These are phyloP conservation scores for Pythium pectinolyticum DNA, from an alignment of 352 stramenopile species.

Conservation along the genomic window DNA sequence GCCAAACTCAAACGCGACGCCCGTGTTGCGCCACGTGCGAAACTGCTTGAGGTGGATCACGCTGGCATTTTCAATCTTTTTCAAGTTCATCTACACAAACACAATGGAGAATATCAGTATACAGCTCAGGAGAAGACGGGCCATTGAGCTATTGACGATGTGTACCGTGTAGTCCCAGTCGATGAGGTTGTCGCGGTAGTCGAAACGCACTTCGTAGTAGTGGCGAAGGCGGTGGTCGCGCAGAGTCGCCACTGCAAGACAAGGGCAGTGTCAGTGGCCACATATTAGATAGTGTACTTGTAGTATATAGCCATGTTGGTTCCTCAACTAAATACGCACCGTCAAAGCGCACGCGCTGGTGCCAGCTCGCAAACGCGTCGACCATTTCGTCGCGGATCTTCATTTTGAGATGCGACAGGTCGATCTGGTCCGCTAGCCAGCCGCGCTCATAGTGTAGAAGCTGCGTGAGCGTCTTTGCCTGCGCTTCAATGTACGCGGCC, in stretches of 20 bases:
- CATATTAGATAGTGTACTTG: too few species aligned
- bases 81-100: constrained; percentile 68
- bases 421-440: constrained; percentile 60
- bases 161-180: constrained; percentile 95
- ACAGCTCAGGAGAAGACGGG: not conserved
- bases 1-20: constrained; percentile 95
- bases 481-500: constrained; percentile 75
- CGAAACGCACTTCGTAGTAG: constrained; percentile 92
- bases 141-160: too few species aligned
- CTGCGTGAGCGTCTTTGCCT: constrained; percentile 66
- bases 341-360: constrained; percentile 67
- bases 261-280: constrained; percentile 1
- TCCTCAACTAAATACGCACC: too few species aligned
- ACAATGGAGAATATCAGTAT: not conserved
- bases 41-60: constrained; percentile 94
- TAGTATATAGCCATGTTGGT: too few species aligned
- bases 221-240: constrained; percentile 87
- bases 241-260: constrained; percentile 56
- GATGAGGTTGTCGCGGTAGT: constrained; percentile 90
- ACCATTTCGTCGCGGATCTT: constrained; percentile 88
- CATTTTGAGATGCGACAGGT: constrained; percentile 90
- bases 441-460: constrained; percentile 73
- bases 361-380: constrained; percentile 84
- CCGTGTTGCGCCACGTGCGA: constrained; percentile 88
- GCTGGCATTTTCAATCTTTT: constrained; percentile 83